Conservation (phyloP, 73 alveolate species). For the Halteria grandinella region DNA sequence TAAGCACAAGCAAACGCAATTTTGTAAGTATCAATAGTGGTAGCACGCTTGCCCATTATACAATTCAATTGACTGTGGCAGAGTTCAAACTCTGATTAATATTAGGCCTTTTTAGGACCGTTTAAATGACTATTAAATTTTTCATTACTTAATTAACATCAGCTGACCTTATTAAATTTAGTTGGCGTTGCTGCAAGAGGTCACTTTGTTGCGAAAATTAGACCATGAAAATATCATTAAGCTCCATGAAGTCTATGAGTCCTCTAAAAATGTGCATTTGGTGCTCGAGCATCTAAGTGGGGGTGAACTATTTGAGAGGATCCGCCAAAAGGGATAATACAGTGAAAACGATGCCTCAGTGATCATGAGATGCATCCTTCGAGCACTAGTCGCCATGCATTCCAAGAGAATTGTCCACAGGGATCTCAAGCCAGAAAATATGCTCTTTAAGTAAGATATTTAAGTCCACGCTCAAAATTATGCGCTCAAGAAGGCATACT, state of each 20-base stretch:
- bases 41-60: too few relatives aligned
- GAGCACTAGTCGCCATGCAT: constrained; percentile 66
- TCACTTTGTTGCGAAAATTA: constrained; percentile 58
- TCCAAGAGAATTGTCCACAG: constrained; percentile 65
- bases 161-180: too few relatives aligned
- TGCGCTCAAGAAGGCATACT: too few relatives aligned
- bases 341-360: constrained; percentile 73
- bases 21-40: too few relatives aligned
- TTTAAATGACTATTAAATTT: too few relatives aligned
- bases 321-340: constrained; percentile 53
- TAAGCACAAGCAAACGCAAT: constrained; percentile 22
- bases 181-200: constrained; percentile 61
- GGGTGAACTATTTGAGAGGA: constrained; percentile 79
- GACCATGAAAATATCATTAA: constrained; percentile 76
- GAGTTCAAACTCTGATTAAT: too few relatives aligned
- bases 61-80: too few relatives aligned
- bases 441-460: constrained; percentile 55
- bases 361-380: constrained; percentile 60
- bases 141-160: background rate
- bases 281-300: constrained; percentile 75
- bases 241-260: constrained; percentile 77
- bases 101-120: too few relatives aligned
- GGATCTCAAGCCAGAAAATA: constrained; percentile 82
- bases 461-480: too few relatives aligned
- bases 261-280: constrained; percentile 61